Conservation (phyloP, 1,139 yeast species). For the Geotrichum candidum region DNA sequence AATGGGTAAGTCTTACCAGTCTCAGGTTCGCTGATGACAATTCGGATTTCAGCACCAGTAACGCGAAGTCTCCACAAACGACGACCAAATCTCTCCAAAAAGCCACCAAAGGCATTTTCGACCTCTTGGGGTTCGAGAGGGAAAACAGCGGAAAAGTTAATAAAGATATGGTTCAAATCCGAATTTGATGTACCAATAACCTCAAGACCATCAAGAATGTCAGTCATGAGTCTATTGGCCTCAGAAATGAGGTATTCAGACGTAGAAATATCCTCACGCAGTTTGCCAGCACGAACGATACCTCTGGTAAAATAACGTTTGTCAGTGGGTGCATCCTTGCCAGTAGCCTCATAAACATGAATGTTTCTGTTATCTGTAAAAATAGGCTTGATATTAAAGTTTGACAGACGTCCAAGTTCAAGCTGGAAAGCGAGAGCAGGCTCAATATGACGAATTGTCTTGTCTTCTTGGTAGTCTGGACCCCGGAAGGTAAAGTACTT, state of each 20-base stretch:
- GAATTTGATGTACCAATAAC: conserved; percentile 94
- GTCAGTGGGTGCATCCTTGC: conserved; percentile 89
- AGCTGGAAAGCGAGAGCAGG: conserved; percentile 98
- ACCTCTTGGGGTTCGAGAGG: conserved; percentile 92
- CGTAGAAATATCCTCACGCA: conserved; percentile 85
- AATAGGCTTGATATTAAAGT: conserved; percentile 90
- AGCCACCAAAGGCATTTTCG: conserved; percentile 95
- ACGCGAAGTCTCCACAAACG: conserved; percentile 94
- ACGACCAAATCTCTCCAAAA: conserved; percentile 95
- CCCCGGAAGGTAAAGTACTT: conserved; percentile 93
- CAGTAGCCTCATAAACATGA: conserved; percentile 94
- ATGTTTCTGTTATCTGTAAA: conserved; percentile 96
- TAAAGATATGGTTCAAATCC: conserved; percentile 92
- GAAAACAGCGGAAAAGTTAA: conserved; percentile 92
- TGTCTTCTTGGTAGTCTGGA: conserved; percentile 66
- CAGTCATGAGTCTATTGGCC: conserved; percentile 92
- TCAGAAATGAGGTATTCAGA: conserved; percentile 93
- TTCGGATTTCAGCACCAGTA: conserved; percentile 95
- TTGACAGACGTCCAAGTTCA: conserved; percentile 88
- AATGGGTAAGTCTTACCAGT: conserved; percentile 86
- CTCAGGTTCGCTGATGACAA: conserved; percentile 83
- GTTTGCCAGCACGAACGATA: conserved; percentile 90
- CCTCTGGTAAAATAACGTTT: conserved; percentile 96
- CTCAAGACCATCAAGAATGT: conserved; percentile 89
- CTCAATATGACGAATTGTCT: conserved; percentile 93